A percentile compares a stretch with the other conserved stretches of the same genome.
phyloP scores from a whole-genome alignment of 2,329 filamentous ascomycete species.

The Ascochyta lentis region DNA sequence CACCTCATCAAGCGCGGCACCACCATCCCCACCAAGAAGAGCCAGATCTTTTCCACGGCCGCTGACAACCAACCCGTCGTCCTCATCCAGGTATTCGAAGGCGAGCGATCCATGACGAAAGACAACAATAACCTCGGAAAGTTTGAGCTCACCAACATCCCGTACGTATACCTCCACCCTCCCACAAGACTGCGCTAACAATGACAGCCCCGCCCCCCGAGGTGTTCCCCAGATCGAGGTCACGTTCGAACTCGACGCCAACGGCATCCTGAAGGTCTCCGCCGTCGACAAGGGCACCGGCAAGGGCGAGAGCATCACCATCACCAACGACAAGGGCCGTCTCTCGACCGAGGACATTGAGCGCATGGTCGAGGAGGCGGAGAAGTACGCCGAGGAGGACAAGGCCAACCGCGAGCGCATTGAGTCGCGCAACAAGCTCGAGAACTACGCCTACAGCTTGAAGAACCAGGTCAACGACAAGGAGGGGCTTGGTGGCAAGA shows the following conservation, averaged over 20 bases:
- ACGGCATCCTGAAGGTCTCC: constrained; percentile 96
- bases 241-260: constrained; percentile 95
- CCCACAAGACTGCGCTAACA: constrained; percentile 22
- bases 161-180: constrained; percentile 49
- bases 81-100: constrained; percentile 93
- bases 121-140: constrained; percentile 96
- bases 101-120: constrained; percentile 92
- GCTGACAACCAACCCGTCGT: constrained; percentile 97
- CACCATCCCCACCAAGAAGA: constrained; percentile 93
- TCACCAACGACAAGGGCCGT: constrained; percentile 99
- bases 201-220: constrained; percentile 74
- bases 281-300: constrained; percentile 98
- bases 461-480: constrained; percentile 99
- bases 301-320: constrained; percentile 96
- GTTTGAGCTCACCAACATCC: constrained; percentile 96
- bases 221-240: constrained; percentile 99
- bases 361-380: constrained; percentile 97
- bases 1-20: constrained; percentile 96
- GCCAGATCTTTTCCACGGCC: constrained; percentile 96
- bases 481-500: constrained; percentile 96
- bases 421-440: constrained; percentile 92
- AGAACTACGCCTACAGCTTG: constrained; percentile 98
- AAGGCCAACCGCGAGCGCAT: constrained; percentile 98
- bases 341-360: constrained; percentile 97
- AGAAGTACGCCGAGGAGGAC: constrained; percentile 99